These are phyloP conservation scores for Trametes sp. DNA, from an alignment of 1,284 basidiomycete genomes.

Conservation along the genomic window DNA sequence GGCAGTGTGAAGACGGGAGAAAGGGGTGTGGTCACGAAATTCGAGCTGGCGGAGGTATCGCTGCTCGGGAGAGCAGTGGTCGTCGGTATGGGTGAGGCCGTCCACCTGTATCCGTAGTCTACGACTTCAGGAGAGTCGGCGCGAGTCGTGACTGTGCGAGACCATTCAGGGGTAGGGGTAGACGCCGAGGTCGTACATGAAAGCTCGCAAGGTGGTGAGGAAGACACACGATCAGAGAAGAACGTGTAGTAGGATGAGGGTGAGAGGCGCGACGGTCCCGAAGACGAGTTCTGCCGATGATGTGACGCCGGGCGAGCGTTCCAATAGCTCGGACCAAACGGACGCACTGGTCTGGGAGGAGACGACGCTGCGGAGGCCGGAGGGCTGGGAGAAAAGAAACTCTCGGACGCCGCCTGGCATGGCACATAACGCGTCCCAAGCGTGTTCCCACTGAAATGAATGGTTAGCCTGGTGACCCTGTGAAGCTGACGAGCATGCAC, in stretches of 20 bases:
- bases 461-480: slow-evolving; percentile 13
- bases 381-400: slow-evolving; percentile 47
- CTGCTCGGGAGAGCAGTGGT: slow-evolving; percentile 20
- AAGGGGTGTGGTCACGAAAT: slow-evolving; percentile 11
- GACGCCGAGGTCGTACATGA: slow-evolving; percentile 10
- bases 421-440: slow-evolving; percentile 68
- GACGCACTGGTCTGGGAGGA: slow-evolving; percentile 43
- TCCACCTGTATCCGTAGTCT: slow-evolving; percentile 35
- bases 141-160: slow-evolving; percentile 19
- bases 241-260: slow-evolving; percentile 53
- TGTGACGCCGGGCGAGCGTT: slow-evolving; percentile 36
- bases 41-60: slow-evolving; percentile 11
- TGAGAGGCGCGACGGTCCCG: slow-evolving; percentile 14
- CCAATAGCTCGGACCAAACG: slow-evolving; percentile 57
- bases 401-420: slow-evolving; percentile 62
- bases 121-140: slow-evolving; percentile 24
- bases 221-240: slow-evolving; percentile 52
- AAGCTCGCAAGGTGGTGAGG: slow-evolving; percentile 42
- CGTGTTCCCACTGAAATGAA: slow-evolving; percentile 59
- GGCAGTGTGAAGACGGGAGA: slow-evolving; percentile 29
- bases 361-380: slow-evolving; percentile 28
- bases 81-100: slow-evolving; percentile 32
- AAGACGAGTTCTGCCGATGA: slow-evolving; percentile 26
- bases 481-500: slow-evolving; percentile 1
- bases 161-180: slow-evolving; percentile 6